Conservation (phyloP, 1,284 basidiomycete species). For the Entoloma clypeatum region DNA sequence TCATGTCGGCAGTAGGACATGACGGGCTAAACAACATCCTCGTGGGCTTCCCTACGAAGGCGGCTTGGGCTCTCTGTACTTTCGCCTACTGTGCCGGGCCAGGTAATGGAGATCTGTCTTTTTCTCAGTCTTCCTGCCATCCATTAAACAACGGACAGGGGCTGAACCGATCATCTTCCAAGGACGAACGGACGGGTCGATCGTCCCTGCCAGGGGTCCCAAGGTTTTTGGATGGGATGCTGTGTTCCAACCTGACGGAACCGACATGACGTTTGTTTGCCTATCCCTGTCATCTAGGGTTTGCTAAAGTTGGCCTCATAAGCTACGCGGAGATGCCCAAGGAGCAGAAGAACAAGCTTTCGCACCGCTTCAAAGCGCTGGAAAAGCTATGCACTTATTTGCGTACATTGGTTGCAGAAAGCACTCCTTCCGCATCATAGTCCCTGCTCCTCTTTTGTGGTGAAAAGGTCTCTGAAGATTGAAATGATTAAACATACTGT, state of each 20-base stretch:
- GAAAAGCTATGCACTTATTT: slow-evolving; percentile 77
- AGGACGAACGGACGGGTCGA: slow-evolving; percentile 82
- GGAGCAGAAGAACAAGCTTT: slow-evolving; percentile 84
- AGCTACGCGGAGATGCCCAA: slow-evolving; percentile 95
- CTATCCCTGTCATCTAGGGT: slow-evolving; percentile 8
- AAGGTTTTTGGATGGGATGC: slow-evolving; percentile 88
- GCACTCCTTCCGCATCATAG: slow-evolving; percentile 1
- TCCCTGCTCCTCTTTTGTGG: too few species aligned
- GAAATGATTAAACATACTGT: too few species aligned
- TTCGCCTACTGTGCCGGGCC: slow-evolving; percentile 92
- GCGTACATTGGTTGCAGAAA: slow-evolving; percentile 20
- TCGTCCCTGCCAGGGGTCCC: slow-evolving; percentile 84
- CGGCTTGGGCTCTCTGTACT: slow-evolving; percentile 90
- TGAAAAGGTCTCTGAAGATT: too few species aligned
- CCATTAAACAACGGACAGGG: slow-evolving; percentile 23
- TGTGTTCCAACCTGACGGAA: slow-evolving; percentile 78
- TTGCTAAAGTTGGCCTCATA: slow-evolving; percentile 1
- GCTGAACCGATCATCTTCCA: slow-evolving; percentile 86
- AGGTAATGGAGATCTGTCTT: too few species aligned
- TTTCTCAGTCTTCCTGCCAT: background rate
- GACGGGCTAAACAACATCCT: slow-evolving; percentile 88
- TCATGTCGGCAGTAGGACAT: slow-evolving; percentile 77
- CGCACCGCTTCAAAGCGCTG: slow-evolving; percentile 87
- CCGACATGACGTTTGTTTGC: slow-evolving; percentile 61
- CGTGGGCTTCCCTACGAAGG: slow-evolving; percentile 76